These are phyloP conservation scores for Umbelopsis isabellina DNA, from an alignment of 192 early-diverging fungal species.

Conservation along the genomic window DNA sequence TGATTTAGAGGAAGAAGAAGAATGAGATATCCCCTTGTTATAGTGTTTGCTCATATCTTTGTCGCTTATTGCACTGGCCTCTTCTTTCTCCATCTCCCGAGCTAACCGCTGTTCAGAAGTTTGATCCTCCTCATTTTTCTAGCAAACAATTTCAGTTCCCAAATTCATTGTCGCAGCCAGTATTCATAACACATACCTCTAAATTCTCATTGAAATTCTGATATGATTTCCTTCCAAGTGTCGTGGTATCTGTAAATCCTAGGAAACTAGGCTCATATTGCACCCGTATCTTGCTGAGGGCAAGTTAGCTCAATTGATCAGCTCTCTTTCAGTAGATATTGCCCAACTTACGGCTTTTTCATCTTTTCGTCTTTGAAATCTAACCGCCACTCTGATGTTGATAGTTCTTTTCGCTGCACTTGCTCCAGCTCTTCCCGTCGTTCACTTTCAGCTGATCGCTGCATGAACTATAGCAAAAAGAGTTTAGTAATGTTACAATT, in stretches of 20 bases:
- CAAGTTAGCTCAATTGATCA: background rate
- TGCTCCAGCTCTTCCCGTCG: conserved; percentile 14
- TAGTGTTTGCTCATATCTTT: conserved; percentile 17
- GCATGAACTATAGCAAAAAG: conserved; percentile 5
- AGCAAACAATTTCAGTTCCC: background rate
- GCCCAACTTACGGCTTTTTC: conserved; percentile 5
- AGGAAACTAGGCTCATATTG: conserved; percentile 17
- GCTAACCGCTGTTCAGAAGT: background rate
- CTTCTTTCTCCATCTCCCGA: conserved; percentile 7
- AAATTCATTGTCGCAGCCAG: background rate
- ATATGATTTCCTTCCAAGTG: background rate
- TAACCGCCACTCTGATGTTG: conserved; percentile 16
- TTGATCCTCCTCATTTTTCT: conserved; percentile 1
- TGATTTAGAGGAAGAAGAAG: background rate
- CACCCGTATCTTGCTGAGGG: conserved; percentile 14
- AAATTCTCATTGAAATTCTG: conserved; percentile 2
- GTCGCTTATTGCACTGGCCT: background rate
- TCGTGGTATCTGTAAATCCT: conserved; percentile 13
- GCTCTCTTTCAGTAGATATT: too few relatives aligned
- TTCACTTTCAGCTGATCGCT: conserved; percentile 20
- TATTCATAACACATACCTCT: background rate
- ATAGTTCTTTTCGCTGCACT: conserved; percentile 3
- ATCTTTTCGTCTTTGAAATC: conserved; percentile 12
- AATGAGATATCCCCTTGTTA: background rate
- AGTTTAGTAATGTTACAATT: too few relatives aligned